These are phyloP conservation scores for Phytophthora brassicae DNA, from an alignment of 352 stramenopile genomes.

Conservation along the genomic window DNA sequence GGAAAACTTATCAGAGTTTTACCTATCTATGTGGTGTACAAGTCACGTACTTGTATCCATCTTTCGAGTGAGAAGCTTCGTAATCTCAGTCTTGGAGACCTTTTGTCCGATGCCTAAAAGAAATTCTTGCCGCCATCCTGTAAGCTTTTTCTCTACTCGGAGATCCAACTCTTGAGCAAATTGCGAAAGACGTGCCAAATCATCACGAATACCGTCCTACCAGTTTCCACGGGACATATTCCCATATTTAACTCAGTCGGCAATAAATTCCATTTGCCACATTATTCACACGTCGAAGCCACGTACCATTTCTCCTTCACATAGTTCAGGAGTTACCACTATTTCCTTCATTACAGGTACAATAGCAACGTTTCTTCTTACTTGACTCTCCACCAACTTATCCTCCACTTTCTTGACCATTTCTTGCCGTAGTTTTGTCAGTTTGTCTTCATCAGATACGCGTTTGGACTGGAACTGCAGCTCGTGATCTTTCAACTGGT, in stretches of 20 bases:
- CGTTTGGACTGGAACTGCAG: conserved; percentile 8
- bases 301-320: conserved; percentile 17
- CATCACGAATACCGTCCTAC: conserved; percentile 13
- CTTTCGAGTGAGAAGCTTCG: conserved; percentile 41
- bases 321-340: not conserved
- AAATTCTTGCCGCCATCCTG: conserved; percentile 27
- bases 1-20: not conserved
- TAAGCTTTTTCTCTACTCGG: conserved; percentile 24
- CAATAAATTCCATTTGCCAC: too few species aligned
- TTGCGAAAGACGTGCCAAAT: conserved; percentile 6
- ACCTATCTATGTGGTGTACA: not conserved
- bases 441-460: conserved; percentile 4
- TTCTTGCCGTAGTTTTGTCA: conserved; percentile 17
- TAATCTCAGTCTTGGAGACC: conserved; percentile 30
- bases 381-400: conserved; percentile 13
- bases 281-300: too few species aligned
- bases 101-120: conserved; percentile 21
- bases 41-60: conserved; percentile 49
- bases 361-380: conserved; percentile 6
- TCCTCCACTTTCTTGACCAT: conserved; percentile 13
- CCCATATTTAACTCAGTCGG: not conserved
- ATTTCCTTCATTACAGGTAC: conserved; percentile 11
- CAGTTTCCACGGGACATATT: not conserved
- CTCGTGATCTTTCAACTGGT: conserved; percentile 14
- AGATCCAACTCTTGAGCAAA: conserved; percentile 23